Conservation (phyloP, 2,329 filamentous ascomycete species). For the Metarhizium humberi region DNA sequence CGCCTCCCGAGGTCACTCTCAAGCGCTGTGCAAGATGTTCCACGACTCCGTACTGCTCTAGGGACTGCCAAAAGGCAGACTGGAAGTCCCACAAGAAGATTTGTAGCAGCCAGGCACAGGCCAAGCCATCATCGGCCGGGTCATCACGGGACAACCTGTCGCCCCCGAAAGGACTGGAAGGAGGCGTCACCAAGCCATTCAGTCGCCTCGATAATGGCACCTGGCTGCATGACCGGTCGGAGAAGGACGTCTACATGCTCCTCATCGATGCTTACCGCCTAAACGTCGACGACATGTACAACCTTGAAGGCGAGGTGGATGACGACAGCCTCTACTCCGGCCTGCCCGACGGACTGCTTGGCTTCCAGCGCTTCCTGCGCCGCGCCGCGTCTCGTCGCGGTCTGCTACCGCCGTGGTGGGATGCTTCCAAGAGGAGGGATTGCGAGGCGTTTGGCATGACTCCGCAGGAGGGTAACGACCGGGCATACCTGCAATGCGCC, state of each 20-base stretch:
- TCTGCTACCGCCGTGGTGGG: constrained; percentile 38
- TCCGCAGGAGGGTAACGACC: constrained; percentile 15
- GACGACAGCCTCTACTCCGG: constrained; percentile 21
- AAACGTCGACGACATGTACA: constrained; percentile 29
- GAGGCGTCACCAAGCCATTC: constrained; percentile 26
- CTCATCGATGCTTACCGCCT: constrained; percentile 40
- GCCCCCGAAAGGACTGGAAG: constrained; percentile 20
- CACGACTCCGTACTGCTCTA: constrained; percentile 38
- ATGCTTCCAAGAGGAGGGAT: constrained; percentile 21
- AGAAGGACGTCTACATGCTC: constrained; percentile 33
- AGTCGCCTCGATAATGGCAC: constrained; percentile 27
- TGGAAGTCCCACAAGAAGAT: constrained; percentile 39
- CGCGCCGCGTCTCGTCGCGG: constrained; percentile 12
- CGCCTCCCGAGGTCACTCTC: constrained; percentile 17
- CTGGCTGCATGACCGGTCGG: constrained; percentile 33
- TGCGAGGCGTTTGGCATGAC: constrained; percentile 27
- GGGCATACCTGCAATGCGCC: constrained; percentile 1
- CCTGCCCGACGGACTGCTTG: constrained; percentile 11
- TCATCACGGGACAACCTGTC: not conserved
- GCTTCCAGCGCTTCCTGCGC: constrained; percentile 28
- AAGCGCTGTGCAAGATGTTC: constrained; percentile 38
- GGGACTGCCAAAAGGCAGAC: constrained; percentile 39
- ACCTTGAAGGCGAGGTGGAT: constrained; percentile 15
- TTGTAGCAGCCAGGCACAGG: constrained; percentile 22
- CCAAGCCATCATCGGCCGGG: not conserved